Evolutionary conservation across 176 grass and related monocot species (phyloP).

Genomic region (Phoenix dactylifera): DNA sequence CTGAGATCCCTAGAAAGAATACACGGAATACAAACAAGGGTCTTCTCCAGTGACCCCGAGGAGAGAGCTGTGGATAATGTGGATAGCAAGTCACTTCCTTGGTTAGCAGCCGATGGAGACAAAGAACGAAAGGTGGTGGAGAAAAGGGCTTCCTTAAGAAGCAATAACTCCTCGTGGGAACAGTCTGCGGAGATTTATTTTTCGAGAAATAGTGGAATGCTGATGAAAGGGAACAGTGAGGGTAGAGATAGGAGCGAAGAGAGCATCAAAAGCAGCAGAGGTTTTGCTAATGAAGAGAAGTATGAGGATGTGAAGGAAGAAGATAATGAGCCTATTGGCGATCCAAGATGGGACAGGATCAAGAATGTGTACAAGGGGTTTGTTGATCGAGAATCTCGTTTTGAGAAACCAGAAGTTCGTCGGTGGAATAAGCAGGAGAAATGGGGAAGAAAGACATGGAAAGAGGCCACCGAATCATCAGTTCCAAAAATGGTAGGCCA

Average conservation of each 20-base stretch:
- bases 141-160: conserved; percentile 12
- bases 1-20: background rate
- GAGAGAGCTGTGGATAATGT: conserved; percentile 4
- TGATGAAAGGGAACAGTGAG: background rate
- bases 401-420: conserved; percentile 35
- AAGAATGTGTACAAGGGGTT: conserved; percentile 38
- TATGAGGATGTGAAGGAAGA: conserved; percentile 20
- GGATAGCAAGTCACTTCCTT: conserved; percentile 37
- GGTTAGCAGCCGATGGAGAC: conserved; percentile 23
- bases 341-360: conserved; percentile 49
- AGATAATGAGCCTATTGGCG: conserved; percentile 32
- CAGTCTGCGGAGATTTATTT: conserved; percentile 66
- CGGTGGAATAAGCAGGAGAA: conserved; percentile 75
- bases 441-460: conserved; percentile 68
- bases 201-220: conserved; percentile 29
- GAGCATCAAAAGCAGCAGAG: conserved; percentile 12
- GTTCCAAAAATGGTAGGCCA: conserved; percentile 73
- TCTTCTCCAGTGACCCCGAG: conserved; percentile 39
- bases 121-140: conserved; percentile 3
- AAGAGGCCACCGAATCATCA: conserved; percentile 54
- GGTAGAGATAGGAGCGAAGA: background rate
- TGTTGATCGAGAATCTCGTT: conserved; percentile 23
- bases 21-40: conserved; percentile 22
- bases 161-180: conserved; percentile 66
- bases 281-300: conserved; percentile 11